Percentiles rank a stretch among this genome's conserved stretches.
These are phyloP conservation scores for Arthroderma sp. DNA, from an alignment of 2,329 filamentous ascomycete genomes.

Conservation along the genomic window DNA sequence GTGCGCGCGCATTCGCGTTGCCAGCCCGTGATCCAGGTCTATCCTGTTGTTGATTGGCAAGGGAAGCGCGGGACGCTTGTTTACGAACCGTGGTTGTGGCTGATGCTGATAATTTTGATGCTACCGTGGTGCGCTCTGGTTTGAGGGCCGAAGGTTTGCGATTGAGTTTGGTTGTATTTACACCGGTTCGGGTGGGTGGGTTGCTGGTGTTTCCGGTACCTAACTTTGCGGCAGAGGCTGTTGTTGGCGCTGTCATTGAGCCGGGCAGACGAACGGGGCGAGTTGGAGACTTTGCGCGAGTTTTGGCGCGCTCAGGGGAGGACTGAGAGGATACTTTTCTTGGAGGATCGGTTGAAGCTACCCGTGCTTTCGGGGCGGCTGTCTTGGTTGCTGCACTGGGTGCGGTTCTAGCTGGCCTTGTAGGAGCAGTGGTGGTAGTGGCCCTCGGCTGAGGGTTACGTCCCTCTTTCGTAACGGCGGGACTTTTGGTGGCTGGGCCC, in stretches of 20 bases:
- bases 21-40: constrained; percentile 30
- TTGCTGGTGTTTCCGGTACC: constrained; percentile 12
- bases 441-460: constrained; percentile 16
- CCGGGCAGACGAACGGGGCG: constrained; percentile 27
- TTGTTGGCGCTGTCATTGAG: constrained; percentile 28
- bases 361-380: not conserved
- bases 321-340: constrained; percentile 16
- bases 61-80: constrained; percentile 17
- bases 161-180: constrained; percentile 16
- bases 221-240: constrained; percentile 26
- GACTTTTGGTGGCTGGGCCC: constrained; percentile 13
- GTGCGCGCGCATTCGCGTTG: constrained; percentile 22
- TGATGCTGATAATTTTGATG: constrained; percentile 3
- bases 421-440: constrained; percentile 12
- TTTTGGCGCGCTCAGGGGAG: constrained; percentile 16
- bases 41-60: constrained; percentile 14
- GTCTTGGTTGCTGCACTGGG: constrained; percentile 16
- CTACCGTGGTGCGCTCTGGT: constrained; percentile 10
- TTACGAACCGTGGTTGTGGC: constrained; percentile 14
- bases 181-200: constrained; percentile 17
- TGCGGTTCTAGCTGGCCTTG: constrained; percentile 14
- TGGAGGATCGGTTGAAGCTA: not conserved
- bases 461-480: constrained; percentile 17
- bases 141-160: constrained; percentile 16
- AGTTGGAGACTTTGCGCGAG: constrained; percentile 28